Percentiles rank a stretch among this genome's conserved stretches.
Conservation (phyloP, 1,139 yeast species). For the Pichia sp. region DNA sequence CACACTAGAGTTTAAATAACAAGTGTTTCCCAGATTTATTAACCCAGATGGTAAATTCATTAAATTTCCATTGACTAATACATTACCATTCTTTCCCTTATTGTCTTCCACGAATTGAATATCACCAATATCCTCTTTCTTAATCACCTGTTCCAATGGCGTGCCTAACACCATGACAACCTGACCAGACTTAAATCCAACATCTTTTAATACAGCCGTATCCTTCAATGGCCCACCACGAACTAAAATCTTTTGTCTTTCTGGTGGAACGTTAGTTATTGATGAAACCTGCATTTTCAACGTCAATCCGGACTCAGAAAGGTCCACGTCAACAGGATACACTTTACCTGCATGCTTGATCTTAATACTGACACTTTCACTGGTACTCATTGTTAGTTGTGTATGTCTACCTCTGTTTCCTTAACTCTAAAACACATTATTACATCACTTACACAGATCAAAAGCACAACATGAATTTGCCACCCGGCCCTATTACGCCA, state of each 20-base stretch:
- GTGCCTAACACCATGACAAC: conserved; percentile 89
- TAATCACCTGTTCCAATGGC: conserved; percentile 46
- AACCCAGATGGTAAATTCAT: conserved; percentile 69
- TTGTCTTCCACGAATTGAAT: conserved; percentile 67
- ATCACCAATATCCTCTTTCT: conserved; percentile 39
- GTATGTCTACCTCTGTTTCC: no score
- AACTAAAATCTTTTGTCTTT: conserved; percentile 82
- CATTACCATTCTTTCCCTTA: conserved; percentile 31
- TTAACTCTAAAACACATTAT: no score
- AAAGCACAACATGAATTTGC: no score
- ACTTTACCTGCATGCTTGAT: conserved; percentile 85
- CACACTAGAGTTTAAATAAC: conserved; percentile 85
- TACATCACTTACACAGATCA: no score
- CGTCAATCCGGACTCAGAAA: conserved; percentile 54
- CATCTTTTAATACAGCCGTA: conserved; percentile 45
- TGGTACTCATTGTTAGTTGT: conserved; percentile 1
- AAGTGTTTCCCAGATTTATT: conserved; percentile 86
- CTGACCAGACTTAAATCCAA: conserved; percentile 58
- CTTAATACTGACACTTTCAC: conserved; percentile 21
- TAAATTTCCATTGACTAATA: conserved; percentile 24
- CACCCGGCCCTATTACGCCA: no score
- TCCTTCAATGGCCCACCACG: conserved; percentile 85
- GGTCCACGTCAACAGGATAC: conserved; percentile 59
- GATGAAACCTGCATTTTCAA: conserved; percentile 69
- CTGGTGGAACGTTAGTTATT: conserved; percentile 74